Conservation (phyloP, 768 basidiomycete genomes). For the Kwoniella newhampshirensis region DNA sequence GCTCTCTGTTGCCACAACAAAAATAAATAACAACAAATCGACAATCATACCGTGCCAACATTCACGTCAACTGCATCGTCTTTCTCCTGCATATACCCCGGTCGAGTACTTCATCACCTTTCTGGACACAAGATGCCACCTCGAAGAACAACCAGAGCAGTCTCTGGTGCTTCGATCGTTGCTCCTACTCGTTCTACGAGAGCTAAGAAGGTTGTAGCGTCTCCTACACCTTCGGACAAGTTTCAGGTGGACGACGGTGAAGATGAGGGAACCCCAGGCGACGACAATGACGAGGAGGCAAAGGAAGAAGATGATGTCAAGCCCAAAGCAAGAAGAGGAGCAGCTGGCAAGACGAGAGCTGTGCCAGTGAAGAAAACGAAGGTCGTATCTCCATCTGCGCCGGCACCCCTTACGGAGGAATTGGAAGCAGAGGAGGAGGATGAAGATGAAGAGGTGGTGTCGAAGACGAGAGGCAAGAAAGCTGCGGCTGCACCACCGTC, state of each 20-base stretch:
- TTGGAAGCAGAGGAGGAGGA: conserved; percentile 25
- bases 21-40: conserved; percentile 21
- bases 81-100: neutral
- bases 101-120: neutral
- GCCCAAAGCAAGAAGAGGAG: conserved; percentile 13
- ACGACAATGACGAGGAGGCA: conserved; percentile 21
- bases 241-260: conserved; percentile 10
- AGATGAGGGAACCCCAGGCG: conserved; percentile 10
- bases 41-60: neutral
- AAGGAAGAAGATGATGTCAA: conserved; percentile 24
- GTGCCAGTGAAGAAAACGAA: conserved; percentile 18
- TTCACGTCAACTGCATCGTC: neutral
- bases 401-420: conserved; percentile 2
- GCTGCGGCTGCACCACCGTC: neutral
- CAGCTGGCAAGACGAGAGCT: conserved; percentile 12
- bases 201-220: conserved; percentile 9
- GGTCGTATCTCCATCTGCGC: conserved; percentile 12
- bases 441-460: conserved; percentile 21
- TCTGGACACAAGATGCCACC: conserved; percentile 9
- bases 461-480: conserved; percentile 8
- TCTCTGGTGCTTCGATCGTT: conserved; percentile 1
- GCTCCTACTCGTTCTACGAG: conserved; percentile 3
- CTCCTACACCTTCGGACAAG: neutral
- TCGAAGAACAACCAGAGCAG: conserved; percentile 8
- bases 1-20: conserved; percentile 5